Base-by-base conservation (phyloP, 305 asterid genomes). In the Solanum aculeatissimum region DNA sequence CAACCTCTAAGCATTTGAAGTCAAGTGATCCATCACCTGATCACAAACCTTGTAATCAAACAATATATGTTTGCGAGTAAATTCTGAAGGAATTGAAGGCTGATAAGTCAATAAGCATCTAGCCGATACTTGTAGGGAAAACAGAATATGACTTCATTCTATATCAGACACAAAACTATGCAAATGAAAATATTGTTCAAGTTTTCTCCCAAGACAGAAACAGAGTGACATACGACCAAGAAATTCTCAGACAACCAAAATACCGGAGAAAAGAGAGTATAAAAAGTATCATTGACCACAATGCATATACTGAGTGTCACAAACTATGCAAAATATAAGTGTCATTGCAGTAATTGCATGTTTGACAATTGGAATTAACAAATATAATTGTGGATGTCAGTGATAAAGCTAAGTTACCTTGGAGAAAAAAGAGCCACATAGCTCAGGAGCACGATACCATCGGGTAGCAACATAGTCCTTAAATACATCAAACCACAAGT, bases 381-480 rank as follows among this genome's bases (percentile, higher is more conserved):
- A 25, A 25, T 42, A 42, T 47, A 62, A 81, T 12, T 77, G 42
- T 77, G 29, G 43, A 62, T 62, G 43, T 9, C 38, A 43, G 27
- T 81, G 84, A 65, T 25, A 85, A 75, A 62, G 80, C 71, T 25
- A 82, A 86, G 91, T 89, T 91, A 93, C 97, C 86, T 93, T 93
- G 27, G 97, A 93, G 95, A 93, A 93, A 89, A 93, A 93, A 65
- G 97, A 93, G 80, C 97, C 97, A 62, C 97, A 93, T 85, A 93
- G 86, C 91, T 93, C 97, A 75, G 95, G 97, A 86, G 97, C 97
- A 72, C 97, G 95, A 85, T 93, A 93, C 97, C 97, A 93, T 62
- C 96, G 88, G 55, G 96, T 93, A 81, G 97, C 97, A 86, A 93
- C 97, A 87, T 92, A 93, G 86, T 93, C 97, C 96, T 93, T 84